Percentiles rank a stretch among this genome's conserved stretches.
phyloP scores from a whole-genome alignment of 1,139 yeast species.

The Debaryomycetaceae sp. region DNA sequence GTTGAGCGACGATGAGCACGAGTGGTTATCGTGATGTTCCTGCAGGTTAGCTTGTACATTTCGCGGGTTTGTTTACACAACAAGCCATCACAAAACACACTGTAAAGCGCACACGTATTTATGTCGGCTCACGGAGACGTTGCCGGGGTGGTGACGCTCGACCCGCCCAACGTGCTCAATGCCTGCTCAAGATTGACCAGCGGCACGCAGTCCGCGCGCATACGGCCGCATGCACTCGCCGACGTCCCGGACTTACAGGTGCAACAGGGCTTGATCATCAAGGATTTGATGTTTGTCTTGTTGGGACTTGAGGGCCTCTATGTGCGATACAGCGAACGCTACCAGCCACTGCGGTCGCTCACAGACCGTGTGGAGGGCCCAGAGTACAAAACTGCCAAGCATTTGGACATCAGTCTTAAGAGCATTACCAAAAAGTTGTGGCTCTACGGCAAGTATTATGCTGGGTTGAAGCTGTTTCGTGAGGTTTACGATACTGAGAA shows the following conservation, averaged over 20 bases:
- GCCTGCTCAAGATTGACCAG: too few relatives aligned
- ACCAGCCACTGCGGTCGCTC: conserved; percentile 40
- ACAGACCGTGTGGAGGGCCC: conserved; percentile 56
- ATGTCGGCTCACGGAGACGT: too few relatives aligned
- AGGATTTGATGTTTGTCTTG: conserved; percentile 66
- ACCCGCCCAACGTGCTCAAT: too few relatives aligned
- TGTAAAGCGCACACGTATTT: too few relatives aligned
- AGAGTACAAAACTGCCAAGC: conserved; percentile 67
- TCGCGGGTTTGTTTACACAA: too few relatives aligned
- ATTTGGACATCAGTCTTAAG: conserved; percentile 70
- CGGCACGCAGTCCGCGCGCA: too few relatives aligned
- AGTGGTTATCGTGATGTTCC: conserved; percentile 14
- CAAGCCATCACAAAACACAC: too few relatives aligned
- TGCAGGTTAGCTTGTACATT: background rate
- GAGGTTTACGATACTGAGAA: conserved; percentile 49
- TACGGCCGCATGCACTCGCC: conserved; percentile 41
- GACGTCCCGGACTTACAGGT: conserved; percentile 40
- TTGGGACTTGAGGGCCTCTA: conserved; percentile 79
- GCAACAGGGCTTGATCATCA: conserved; percentile 70
- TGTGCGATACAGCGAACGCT: conserved; percentile 62
- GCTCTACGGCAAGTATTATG: conserved; percentile 59
- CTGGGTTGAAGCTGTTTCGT: conserved; percentile 50
- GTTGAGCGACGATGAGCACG: conserved; percentile 37
- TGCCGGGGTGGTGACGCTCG: too few relatives aligned
- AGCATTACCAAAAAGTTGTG: conserved; percentile 64